These are phyloP conservation scores for Metschnikowia lunata DNA, from an alignment of 805 yeast genomes.

Conservation along the genomic window DNA sequence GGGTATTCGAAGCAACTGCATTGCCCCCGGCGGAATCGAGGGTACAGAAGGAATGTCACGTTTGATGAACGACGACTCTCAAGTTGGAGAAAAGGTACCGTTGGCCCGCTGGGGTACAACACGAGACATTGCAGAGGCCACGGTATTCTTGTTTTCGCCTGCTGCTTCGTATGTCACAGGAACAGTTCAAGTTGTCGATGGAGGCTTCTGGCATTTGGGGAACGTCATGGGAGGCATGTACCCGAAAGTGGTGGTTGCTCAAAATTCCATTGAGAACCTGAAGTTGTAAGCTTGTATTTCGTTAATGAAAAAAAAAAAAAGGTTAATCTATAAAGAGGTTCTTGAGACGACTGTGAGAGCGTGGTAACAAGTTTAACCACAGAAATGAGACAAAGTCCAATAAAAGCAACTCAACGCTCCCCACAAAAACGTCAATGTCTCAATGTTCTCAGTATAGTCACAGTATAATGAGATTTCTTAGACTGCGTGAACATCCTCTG, in stretches of 20 bases:
- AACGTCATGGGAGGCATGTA: slow-evolving; percentile 30
- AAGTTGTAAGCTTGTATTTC: slow-evolving; percentile 17
- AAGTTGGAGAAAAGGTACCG: slow-evolving; percentile 49
- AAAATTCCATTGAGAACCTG: slow-evolving; percentile 23
- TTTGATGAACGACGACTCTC: slow-evolving; percentile 33
- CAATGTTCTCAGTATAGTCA: no score
- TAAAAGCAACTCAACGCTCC: no score
- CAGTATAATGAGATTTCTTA: no score
- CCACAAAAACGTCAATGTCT: no score
- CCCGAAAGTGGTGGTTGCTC: slow-evolving; percentile 27
- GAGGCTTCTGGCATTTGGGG: slow-evolving; percentile 86
- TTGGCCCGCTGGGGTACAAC: slow-evolving; percentile 65
- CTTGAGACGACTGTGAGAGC: no score
- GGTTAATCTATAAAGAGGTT: no score
- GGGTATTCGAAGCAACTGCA: slow-evolving; percentile 76
- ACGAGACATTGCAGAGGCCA: slow-evolving; percentile 80
- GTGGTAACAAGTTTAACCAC: no score
- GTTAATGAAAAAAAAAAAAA: no score
- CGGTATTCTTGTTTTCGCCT: slow-evolving; percentile 77
- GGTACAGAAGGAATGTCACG: slow-evolving; percentile 84
- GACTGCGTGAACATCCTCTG: no score
- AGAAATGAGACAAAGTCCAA: no score
- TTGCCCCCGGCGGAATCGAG: slow-evolving; percentile 89
- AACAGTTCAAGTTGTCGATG: slow-evolving; percentile 77
- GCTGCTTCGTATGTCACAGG: slow-evolving; percentile 81